Base-by-base conservation (phyloP, 345 rosid species). In the Microthlaspi erraticum region DNA sequence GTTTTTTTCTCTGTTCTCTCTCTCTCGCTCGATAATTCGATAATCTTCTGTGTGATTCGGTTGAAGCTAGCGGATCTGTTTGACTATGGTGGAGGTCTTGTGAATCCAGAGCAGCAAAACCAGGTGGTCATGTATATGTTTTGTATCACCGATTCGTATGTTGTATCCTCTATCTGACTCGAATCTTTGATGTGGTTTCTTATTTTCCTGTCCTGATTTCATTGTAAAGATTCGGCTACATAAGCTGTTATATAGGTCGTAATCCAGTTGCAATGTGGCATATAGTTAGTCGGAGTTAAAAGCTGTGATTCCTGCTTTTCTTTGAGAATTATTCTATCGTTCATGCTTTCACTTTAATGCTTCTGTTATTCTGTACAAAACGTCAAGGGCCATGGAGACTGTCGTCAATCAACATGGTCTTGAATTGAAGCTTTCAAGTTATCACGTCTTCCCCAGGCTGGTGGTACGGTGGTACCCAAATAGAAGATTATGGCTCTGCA, bases 301-400 rank as follows among this genome's bases (percentile, higher is more conserved):
- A 49, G 50, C 32, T 66, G 31, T 14, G 6, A 43, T 26, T 50
- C 41, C 12, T 70, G 57, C 53, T 38, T n/a, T n/a, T n/a, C n/a
- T 46, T 39, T 60, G 11, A 71, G 16, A 36, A 29, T 42, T 52
- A 23, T 44, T 51, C 41, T 73, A 29, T 5, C 60, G 63, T 17
- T 43, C 46, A 56, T 66, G 61, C 51, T 33, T 60, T 66, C 16
- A 48, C 20, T 59, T 59, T 50, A 26, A 23, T 70, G 66, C 45
- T 37, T 50, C 79, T 78, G 66, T 80, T 57, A 34, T 12, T 77
- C 29, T 51, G 36, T 77, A 13, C n/a, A 52, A 49, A 71, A 43
- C 12, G 51, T 12, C n/a, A 49, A 78, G 99, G 92, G 99, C 99
- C 53, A 94, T 94, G 99, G 99, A 94, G 83, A 94, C 99, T 73